Evolutionary conservation across 169 alveolate genomes (phyloP).

Genomic region (Plasmodium ovale): DNA sequence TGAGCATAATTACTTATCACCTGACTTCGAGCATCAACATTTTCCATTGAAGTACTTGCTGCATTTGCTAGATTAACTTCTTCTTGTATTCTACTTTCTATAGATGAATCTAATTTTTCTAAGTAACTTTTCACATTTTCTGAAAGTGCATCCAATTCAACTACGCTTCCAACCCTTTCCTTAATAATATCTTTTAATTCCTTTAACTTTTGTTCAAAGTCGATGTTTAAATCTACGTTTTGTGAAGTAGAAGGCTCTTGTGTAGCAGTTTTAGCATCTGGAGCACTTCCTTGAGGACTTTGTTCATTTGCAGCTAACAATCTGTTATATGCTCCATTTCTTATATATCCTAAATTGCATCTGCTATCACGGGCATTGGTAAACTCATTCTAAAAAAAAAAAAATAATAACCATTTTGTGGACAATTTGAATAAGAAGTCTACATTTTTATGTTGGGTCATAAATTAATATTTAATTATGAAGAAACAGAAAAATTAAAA

Average conservation of each 20-base stretch:
- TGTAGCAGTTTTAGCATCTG: not conserved
- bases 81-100: slow-evolving; percentile 19
- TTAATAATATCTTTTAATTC: slow-evolving; percentile 23
- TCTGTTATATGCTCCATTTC: not conserved
- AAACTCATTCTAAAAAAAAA: not conserved
- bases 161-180: slow-evolving; percentile 32
- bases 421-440: too few relatives aligned
- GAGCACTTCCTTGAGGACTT: not conserved
- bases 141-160: slow-evolving; percentile 17
- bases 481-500: too few relatives aligned
- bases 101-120: not conserved
- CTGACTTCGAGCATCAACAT: not conserved
- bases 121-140: slow-evolving; percentile 15
- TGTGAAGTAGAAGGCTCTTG: not conserved
- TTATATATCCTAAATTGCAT: not conserved
- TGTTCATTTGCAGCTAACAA: slow-evolving; percentile 4
- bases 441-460: too few relatives aligned
- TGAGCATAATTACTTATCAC: slow-evolving; percentile 1
- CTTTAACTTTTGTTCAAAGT: slow-evolving; percentile 20
- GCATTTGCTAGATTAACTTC: slow-evolving; percentile 9
- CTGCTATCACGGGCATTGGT: not conserved
- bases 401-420: not conserved
- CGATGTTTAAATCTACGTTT: not conserved
- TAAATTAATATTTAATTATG: too few relatives aligned
- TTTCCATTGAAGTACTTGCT: not conserved